Evolutionary conservation across 2,329 filamentous ascomycete species (phyloP).

Genomic region (Grosmannia clavigera): DNA sequence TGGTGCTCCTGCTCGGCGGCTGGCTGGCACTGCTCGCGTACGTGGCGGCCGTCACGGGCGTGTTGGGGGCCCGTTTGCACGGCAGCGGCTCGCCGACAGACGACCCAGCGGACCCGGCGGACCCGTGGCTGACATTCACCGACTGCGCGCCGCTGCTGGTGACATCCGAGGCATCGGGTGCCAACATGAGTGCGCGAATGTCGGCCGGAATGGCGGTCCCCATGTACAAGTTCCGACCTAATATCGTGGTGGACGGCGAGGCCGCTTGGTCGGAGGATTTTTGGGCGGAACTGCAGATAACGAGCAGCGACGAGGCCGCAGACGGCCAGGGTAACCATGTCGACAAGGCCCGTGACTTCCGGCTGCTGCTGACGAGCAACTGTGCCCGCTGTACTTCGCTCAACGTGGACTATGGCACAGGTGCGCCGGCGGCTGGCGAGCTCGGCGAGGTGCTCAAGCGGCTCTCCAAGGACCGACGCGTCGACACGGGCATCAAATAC

Average conservation of each 20-base stretch:
- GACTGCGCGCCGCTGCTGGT: conserved; percentile 68
- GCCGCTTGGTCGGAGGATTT: conserved; percentile 58
- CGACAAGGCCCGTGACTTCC: conserved; percentile 3
- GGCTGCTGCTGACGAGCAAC: conserved; percentile 52
- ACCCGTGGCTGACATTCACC: conserved; percentile 12
- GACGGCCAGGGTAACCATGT: conserved; percentile 2
- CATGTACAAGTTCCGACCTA: conserved; percentile 59
- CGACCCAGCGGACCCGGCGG: not conserved
- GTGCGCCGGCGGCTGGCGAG: conserved; percentile 42
- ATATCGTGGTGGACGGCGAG: conserved; percentile 54
- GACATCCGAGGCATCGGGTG: conserved; percentile 56
- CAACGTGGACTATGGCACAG: conserved; percentile 60
- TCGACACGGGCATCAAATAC: conserved; percentile 56
- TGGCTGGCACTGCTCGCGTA: conserved; percentile 25
- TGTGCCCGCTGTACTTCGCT: conserved; percentile 57
- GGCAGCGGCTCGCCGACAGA: not conserved
- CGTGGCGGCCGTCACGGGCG: conserved; percentile 12
- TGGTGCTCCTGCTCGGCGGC: conserved; percentile 18
- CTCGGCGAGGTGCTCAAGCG: conserved; percentile 54
- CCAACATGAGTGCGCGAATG: conserved; percentile 48
- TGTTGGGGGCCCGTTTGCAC: not conserved
- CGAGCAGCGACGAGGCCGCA: conserved; percentile 20
- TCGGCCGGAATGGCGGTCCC: conserved; percentile 38
- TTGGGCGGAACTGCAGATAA: conserved; percentile 49
- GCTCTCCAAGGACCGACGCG: conserved; percentile 55